A percentile compares a stretch with the other conserved stretches of the same genome.
phyloP scores from a whole-genome alignment of 805 yeast species.

The Pichia kluyveri region DNA sequence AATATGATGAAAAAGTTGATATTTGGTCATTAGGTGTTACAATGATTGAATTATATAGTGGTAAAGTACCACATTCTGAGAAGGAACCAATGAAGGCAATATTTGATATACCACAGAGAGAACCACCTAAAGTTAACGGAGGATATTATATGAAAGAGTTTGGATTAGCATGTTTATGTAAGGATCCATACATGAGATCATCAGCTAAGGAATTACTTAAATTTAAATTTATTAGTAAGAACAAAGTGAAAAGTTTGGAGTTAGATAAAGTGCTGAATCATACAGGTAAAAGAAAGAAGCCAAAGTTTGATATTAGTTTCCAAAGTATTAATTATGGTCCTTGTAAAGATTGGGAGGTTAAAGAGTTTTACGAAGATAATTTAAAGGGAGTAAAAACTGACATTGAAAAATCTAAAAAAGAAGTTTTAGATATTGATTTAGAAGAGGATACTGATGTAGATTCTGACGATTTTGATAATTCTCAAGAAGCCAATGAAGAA shows the following conservation, averaged over 20 bases:
- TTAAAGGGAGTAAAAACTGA: too few relatives aligned
- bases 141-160: constrained; percentile 42
- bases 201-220: constrained; percentile 46
- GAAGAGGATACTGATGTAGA: too few relatives aligned
- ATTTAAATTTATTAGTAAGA: constrained; percentile 39
- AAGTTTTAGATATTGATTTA: too few relatives aligned
- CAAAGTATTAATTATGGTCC: constrained; percentile 18
- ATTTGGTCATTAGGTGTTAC: constrained; percentile 97
- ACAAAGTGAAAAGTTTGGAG: constrained; percentile 21
- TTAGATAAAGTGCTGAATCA: neutral
- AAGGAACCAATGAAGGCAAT: constrained; percentile 72
- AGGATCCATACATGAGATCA: constrained; percentile 60
- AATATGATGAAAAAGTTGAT: constrained; percentile 82
- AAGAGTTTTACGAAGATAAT: neutral
- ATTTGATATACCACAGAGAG: constrained; percentile 54
- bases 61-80: constrained; percentile 70
- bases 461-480: too few relatives aligned
- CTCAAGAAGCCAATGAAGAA: neutral
- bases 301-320: constrained; percentile 29
- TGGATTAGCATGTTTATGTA: constrained; percentile 54
- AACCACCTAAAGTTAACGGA: constrained; percentile 46
- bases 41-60: constrained; percentile 73
- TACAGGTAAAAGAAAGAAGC: constrained; percentile 15
- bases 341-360: constrained; percentile 19
- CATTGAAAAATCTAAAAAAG: too few relatives aligned